Conservation (phyloP, 176 grass and related monocot species). For the Hyparrhenia diplandra region DNA sequence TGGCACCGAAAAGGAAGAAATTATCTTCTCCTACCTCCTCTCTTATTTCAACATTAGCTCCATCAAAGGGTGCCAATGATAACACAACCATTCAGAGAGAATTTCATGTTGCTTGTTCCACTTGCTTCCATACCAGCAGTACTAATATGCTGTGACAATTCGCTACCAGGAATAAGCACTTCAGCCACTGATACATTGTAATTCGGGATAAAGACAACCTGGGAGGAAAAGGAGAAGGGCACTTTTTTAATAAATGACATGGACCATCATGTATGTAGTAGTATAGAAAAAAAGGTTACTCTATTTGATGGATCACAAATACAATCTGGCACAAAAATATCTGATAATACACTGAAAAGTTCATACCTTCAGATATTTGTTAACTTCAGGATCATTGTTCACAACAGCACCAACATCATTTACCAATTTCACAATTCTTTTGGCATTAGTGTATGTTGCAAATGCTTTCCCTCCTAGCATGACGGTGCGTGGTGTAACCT, state of each 20-base stretch:
- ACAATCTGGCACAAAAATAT: slow-evolving; percentile 4
- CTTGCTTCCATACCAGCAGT: slow-evolving; percentile 99
- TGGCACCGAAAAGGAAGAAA: slow-evolving; percentile 98
- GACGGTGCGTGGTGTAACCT: slow-evolving; percentile 58
- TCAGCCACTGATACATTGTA: slow-evolving; percentile 98
- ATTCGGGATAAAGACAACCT: slow-evolving; percentile 98
- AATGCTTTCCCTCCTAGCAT: slow-evolving; percentile 85
- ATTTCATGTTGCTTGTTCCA: slow-evolving; percentile 99
- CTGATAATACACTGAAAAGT: neutral
- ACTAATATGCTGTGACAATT: slow-evolving; percentile 93
- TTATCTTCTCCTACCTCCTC: slow-evolving; percentile 93
- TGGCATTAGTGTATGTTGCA: slow-evolving; percentile 81
- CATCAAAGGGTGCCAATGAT: slow-evolving; percentile 98
- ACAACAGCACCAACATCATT: slow-evolving; percentile 77
- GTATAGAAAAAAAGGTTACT: neutral
- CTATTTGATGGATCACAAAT: neutral
- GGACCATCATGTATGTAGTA: neutral
- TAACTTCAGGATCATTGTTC: slow-evolving; percentile 71
- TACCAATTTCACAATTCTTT: slow-evolving; percentile 77
- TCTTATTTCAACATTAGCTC: slow-evolving; percentile 98
- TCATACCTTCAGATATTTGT: slow-evolving; percentile 72
- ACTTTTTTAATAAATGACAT: slow-evolving; percentile 1
- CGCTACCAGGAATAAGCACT: slow-evolving; percentile 96
- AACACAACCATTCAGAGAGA: slow-evolving; percentile 89
- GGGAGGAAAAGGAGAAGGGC: slow-evolving; percentile 1